Percentiles rank a stretch among this genome's conserved stretches.
Conservation (phyloP, 1,139 yeast species). For the Nakaseomyces bracarensis region DNA sequence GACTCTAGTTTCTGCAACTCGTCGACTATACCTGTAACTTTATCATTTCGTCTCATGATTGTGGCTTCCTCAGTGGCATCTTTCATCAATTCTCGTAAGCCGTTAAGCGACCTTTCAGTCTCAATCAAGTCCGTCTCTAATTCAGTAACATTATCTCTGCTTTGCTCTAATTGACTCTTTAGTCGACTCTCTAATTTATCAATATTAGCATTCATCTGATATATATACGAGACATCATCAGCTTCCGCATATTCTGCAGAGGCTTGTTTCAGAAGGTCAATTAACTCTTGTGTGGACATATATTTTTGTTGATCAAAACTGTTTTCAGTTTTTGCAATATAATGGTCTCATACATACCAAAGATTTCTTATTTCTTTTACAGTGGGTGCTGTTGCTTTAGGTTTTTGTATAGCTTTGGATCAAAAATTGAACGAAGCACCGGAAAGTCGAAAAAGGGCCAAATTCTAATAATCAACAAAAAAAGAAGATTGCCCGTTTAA, state of each 20-base stretch:
- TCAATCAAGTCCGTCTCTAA: constrained; percentile 12
- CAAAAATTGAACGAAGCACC: too few relatives aligned
- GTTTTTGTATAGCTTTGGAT: too few relatives aligned
- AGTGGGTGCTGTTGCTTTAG: too few relatives aligned
- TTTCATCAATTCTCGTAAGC: constrained; percentile 2
- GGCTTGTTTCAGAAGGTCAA: background rate
- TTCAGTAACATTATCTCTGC: constrained; percentile 7
- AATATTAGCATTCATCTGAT: background rate
- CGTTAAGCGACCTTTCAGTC: constrained; percentile 4
- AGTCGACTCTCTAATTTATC: background rate
- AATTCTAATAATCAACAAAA: too few relatives aligned
- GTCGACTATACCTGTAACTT: constrained; percentile 14
- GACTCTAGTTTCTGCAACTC: constrained; percentile 23
- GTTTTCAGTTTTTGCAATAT: too few relatives aligned
- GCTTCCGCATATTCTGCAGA: constrained; percentile 2
- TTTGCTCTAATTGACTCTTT: background rate
- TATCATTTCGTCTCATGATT: constrained; percentile 14
- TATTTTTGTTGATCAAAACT: background rate
- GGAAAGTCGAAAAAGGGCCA: too few relatives aligned
- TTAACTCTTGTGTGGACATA: background rate
- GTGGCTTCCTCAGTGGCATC: constrained; percentile 14
- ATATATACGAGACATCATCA: background rate
- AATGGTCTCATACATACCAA: too few relatives aligned
- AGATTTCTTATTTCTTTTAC: too few relatives aligned
- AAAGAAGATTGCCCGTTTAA: too few relatives aligned